A percentile compares a stretch with the other conserved stretches of the same genome.
Conservation (phyloP, 2,329 filamentous ascomycete genomes). For the Mycosphaerelloides madeirae region DNA sequence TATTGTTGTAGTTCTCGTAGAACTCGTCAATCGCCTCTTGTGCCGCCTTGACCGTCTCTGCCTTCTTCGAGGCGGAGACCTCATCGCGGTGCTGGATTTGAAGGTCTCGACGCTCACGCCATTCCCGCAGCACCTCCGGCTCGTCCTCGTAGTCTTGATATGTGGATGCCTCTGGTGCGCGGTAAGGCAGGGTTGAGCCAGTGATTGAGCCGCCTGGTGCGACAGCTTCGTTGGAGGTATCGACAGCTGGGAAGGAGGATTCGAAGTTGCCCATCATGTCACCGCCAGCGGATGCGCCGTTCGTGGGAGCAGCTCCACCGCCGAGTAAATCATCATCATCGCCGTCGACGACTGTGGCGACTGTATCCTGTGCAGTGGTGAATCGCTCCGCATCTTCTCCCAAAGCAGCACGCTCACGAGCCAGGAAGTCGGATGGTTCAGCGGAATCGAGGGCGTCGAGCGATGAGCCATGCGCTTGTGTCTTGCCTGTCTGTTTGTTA, state of each 20-base stretch:
- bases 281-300: slow-evolving; percentile 11
- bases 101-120: slow-evolving; percentile 84
- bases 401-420: slow-evolving; percentile 81
- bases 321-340: slow-evolving; percentile 57
- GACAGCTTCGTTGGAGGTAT: slow-evolving; percentile 66
- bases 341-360: slow-evolving; percentile 55
- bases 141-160: slow-evolving; percentile 70
- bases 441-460: slow-evolving; percentile 51
- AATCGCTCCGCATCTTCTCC: slow-evolving; percentile 94
- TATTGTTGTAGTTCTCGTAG: slow-evolving; percentile 98
- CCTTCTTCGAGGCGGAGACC: slow-evolving; percentile 75
- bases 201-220: slow-evolving; percentile 77
- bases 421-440: slow-evolving; percentile 77
- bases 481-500: slow-evolving; percentile 54
- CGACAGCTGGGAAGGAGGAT: slow-evolving; percentile 83
- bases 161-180: slow-evolving; percentile 42
- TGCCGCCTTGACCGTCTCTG: slow-evolving; percentile 80
- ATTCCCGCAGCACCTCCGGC: slow-evolving; percentile 79
- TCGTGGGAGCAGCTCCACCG: slow-evolving; percentile 36
- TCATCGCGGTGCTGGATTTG: slow-evolving; percentile 79
- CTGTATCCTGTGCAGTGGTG: slow-evolving; percentile 66
- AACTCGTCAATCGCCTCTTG: slow-evolving; percentile 96
- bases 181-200: slow-evolving; percentile 57
- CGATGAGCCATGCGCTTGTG: slow-evolving; percentile 54
- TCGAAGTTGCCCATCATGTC: slow-evolving; percentile 62